These are phyloP conservation scores for Dipteronia dyeriana DNA, from an alignment of 345 rosid species.

Conservation along the genomic window DNA sequence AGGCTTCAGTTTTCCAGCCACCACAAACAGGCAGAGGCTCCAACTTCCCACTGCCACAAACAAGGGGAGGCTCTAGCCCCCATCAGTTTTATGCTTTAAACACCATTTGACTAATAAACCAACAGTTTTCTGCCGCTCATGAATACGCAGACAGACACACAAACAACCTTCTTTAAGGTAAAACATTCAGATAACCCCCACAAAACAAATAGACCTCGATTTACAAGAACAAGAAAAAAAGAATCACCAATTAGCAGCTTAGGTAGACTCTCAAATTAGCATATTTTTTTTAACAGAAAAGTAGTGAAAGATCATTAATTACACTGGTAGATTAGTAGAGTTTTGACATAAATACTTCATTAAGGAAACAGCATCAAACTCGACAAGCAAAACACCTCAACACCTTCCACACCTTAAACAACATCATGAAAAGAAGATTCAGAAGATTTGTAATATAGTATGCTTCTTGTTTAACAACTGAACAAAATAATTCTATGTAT, in stretches of 20 bases:
- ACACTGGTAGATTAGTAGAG: not conserved
- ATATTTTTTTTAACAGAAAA: not conserved
- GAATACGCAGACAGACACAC: not conserved
- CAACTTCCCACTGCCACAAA: too few species aligned
- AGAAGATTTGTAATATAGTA: not conserved
- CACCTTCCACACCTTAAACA: conserved; percentile 10
- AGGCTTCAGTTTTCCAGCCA: too few species aligned
- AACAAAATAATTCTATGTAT: not conserved
- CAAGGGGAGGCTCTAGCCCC: not conserved
- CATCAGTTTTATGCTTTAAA: not conserved
- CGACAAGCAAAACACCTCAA: conserved; percentile 3
- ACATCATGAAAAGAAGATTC: not conserved
- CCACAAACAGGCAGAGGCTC: too few species aligned
- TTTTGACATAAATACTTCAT: not conserved
- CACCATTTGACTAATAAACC: not conserved
- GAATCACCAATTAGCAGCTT: too few species aligned
- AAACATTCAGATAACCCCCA: not conserved
- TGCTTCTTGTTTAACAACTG: not conserved
- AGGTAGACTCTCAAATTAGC: not conserved
- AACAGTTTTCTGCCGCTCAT: not conserved
- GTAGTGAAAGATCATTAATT: not conserved
- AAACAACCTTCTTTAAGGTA: not conserved
- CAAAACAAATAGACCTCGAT: not conserved
- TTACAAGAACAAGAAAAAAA: not conserved
- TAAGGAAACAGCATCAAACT: not conserved